Conservation (phyloP, 2,329 filamentous ascomycete species). For the Claviceps sp. region DNA sequence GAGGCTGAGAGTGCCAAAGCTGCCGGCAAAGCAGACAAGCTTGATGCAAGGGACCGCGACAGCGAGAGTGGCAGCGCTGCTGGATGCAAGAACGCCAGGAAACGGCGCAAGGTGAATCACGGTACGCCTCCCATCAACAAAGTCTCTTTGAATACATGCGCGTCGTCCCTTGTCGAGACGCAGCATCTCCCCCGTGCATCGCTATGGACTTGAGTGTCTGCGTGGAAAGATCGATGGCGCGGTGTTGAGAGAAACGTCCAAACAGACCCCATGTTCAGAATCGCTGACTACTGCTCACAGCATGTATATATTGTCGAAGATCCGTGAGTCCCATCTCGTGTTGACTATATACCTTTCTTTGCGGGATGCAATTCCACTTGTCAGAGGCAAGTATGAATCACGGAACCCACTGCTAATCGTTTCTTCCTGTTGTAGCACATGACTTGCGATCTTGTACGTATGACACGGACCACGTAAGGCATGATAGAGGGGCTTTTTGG, state of each 20-base stretch:
- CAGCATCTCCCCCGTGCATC: neutral
- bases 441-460: conserved; percentile 80
- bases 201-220: neutral
- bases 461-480: neutral
- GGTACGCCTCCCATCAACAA: conserved; percentile 40
- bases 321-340: conserved; percentile 53
- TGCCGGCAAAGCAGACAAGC: conserved; percentile 9
- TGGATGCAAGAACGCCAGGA: conserved; percentile 51
- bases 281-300: conserved; percentile 25
- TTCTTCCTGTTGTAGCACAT: conserved; percentile 51
- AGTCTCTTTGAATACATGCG: neutral
- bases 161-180: neutral
- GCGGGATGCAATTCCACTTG: neutral
- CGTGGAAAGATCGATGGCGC: neutral
- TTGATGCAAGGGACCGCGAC: conserved; percentile 4
- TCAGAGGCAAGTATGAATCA: neutral
- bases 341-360: neutral
- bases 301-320: conserved; percentile 79
- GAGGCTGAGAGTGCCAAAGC: conserved; percentile 14
- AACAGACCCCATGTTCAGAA: neutral
- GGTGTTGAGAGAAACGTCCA: too few species aligned
- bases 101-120: conserved; percentile 81
- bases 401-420: conserved; percentile 3
- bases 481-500: neutral
- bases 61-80: neutral